Evolutionary conservation across 441 rosid genomes (phyloP).

Genomic region (Gossypium gossypioides): DNA sequence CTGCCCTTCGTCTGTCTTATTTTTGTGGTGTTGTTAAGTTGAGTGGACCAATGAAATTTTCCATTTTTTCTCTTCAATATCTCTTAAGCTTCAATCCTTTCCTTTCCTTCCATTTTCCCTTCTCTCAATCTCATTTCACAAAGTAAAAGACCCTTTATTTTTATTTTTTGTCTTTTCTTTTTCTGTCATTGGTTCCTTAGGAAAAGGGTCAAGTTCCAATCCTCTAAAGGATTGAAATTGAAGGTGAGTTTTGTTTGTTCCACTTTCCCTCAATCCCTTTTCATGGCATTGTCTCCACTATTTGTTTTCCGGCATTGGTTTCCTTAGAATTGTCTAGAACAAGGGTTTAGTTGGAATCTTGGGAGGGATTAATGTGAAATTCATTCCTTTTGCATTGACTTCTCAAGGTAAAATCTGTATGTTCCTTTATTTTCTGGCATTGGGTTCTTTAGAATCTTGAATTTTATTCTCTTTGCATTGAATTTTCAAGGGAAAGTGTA

Average conservation of each 20-base stretch:
- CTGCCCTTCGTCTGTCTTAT: neutral
- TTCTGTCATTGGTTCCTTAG: neutral
- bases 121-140: neutral
- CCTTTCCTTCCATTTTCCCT: neutral
- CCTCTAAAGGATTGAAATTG: neutral
- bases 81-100: neutral
- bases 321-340: neutral
- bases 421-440: neutral
- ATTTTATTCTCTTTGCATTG: neutral
- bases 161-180: neutral
- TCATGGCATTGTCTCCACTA: neutral
- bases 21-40: neutral
- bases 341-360: neutral
- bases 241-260: neutral
- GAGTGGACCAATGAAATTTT: neutral
- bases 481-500: neutral
- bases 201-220: constrained; percentile 4
- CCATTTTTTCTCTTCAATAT: neutral
- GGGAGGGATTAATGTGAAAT: neutral
- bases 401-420: neutral
- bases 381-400: neutral
- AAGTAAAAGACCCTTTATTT: neutral
- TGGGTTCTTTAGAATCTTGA: neutral
- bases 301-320: neutral
- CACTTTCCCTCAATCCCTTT: neutral